Evolutionary conservation across 345 rosid species (phyloP).

Genomic region (Eucalyptus sp.): DNA sequence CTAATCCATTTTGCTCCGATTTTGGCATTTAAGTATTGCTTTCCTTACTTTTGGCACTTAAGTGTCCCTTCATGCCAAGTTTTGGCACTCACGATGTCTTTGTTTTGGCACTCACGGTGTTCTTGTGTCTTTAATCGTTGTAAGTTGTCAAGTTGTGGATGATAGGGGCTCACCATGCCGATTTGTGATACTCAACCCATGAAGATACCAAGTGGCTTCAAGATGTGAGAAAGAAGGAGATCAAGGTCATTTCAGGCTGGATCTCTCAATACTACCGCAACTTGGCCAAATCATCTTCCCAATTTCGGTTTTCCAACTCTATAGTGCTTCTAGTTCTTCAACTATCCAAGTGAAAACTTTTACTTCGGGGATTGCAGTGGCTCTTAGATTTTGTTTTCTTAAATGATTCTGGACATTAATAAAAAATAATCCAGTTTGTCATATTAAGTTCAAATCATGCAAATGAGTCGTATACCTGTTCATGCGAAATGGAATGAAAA

Average conservation of each 20-base stretch:
- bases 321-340: neutral
- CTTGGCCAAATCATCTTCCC: neutral
- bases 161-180: constrained; percentile 60
- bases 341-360: neutral
- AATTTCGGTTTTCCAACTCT: neutral
- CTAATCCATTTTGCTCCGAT: no score
- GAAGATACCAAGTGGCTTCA: constrained; percentile 46
- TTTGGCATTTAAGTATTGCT: no score
- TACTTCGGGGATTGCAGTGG: neutral
- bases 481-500: neutral
- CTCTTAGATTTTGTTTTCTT: neutral
- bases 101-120: neutral
- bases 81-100: no score
- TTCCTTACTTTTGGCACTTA: no score
- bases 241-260: constrained; percentile 25
- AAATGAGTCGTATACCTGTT: neutral
- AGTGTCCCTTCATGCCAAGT: no score
- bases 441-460: neutral
- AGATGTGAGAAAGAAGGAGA: constrained; percentile 26
- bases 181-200: constrained; percentile 31
- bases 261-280: constrained; percentile 24
- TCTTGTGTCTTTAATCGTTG: neutral
- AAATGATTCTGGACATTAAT: neutral
- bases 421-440: neutral
- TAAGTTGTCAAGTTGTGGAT: neutral